These are phyloP conservation scores for Penicillium oxalicum DNA, from an alignment of 2,329 filamentous ascomycete species.

Conservation along the genomic window DNA sequence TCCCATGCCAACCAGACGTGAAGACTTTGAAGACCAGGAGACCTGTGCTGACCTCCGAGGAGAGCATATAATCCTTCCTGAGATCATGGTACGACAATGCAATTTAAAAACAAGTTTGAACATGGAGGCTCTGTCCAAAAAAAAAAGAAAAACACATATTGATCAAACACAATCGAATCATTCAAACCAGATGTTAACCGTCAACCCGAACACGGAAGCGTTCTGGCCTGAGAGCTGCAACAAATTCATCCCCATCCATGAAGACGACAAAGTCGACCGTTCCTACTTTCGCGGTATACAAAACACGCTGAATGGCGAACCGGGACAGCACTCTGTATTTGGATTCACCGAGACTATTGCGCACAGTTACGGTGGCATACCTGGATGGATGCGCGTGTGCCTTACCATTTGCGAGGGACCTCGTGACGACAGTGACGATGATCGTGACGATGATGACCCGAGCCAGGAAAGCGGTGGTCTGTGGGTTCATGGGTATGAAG, in stretches of 20 bases:
- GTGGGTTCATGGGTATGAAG: slow-evolving; percentile 45
- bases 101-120: neutral
- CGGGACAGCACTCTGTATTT: slow-evolving; percentile 20
- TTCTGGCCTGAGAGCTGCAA: slow-evolving; percentile 28
- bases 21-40: slow-evolving; percentile 26
- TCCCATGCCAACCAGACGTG: slow-evolving; percentile 23
- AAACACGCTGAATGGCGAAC: slow-evolving; percentile 5
- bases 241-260: slow-evolving; percentile 15
- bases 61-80: slow-evolving; percentile 17
- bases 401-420: slow-evolving; percentile 29
- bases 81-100: slow-evolving; percentile 20
- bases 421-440: neutral
- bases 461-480: slow-evolving; percentile 20
- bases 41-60: slow-evolving; percentile 30
- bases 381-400: slow-evolving; percentile 34
- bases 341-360: slow-evolving; percentile 33
- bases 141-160: neutral
- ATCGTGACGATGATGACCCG: slow-evolving; percentile 7
- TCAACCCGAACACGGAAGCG: slow-evolving; percentile 11
- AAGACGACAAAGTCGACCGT: neutral
- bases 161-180: slow-evolving; percentile 1
- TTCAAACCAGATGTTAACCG: slow-evolving; percentile 17
- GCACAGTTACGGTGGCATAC: slow-evolving; percentile 23
- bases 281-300: slow-evolving; percentile 25
- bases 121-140: too few relatives aligned